Base-by-base conservation (phyloP, 345 rosid genomes). In the Gossypium arboreum region DNA sequence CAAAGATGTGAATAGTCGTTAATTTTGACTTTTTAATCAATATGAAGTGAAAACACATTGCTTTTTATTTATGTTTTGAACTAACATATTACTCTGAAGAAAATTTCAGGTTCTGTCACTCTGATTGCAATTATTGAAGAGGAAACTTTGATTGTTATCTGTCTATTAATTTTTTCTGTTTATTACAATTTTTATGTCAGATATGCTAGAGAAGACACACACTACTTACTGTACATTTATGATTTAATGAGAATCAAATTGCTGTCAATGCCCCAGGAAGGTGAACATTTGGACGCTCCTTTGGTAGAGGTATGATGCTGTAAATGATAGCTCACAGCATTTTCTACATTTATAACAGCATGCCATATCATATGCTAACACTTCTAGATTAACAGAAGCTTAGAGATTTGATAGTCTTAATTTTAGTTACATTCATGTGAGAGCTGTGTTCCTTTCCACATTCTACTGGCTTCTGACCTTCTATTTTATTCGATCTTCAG, bases 121-220 rank as follows among this genome's bases (percentile, higher is more conserved):
- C 22, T 64, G 51, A 45, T 45, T 65, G 71, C 11, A 22, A 45
- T 22, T 68, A 68, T 68, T 47, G 56, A 45, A 13, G 12, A 47
- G 56, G 57, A 48, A 48, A 15, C 34, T 24, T 25, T 50, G 7
- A 6, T 13, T 60, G 48, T 64, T 61, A 4, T 27, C 25, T 27
- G 8, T 73, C 51, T 62, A 55, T 71, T 76, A 45, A 71, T 71
- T 73, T 57, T 39, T 47, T 68, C 73, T 68, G 69, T 71, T 75
- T 73, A 56, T 29, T 68, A 75, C 58, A 9, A 60, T 60, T 75
- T 73, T 62, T 27, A 57, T 81, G 82, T 73, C 85, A 94, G 98
- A 87, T 94, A 94, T 86, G 98, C 92, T 63, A 87, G 98, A 82
- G 98, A 94, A 81, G 98, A 92, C 82, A 94, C 98, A 12, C 98